Evolutionary conservation across 2,329 filamentous ascomycete genomes (phyloP).

Genomic region (Trichoderma simmonsii): DNA sequence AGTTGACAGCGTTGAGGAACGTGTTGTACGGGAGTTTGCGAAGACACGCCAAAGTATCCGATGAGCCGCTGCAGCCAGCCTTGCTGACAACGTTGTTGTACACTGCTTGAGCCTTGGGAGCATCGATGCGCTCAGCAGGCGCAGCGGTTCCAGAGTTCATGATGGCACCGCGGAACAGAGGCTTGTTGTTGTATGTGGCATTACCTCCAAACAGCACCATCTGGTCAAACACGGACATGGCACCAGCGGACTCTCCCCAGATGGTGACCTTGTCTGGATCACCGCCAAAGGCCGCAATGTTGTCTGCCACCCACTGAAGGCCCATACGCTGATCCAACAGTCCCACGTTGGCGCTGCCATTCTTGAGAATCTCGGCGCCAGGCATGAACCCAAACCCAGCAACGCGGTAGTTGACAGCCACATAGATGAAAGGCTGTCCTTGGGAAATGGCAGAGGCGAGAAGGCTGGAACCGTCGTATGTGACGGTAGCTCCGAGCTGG

Average conservation of each 20-base stretch:
- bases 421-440: conserved; percentile 62
- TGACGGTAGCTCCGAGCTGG: conserved; percentile 48
- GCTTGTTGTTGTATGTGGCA: conserved; percentile 69
- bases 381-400: conserved; percentile 72
- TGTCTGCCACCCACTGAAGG: conserved; percentile 73
- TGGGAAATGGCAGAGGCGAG: conserved; percentile 43
- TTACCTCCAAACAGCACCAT: conserved; percentile 72
- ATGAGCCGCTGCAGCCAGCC: conserved; percentile 57
- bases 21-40: conserved; percentile 56
- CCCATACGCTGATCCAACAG: conserved; percentile 70
- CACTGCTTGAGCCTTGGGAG: conserved; percentile 59
- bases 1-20: conserved; percentile 65
- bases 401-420: conserved; percentile 74
- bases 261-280: conserved; percentile 76
- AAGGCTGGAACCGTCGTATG: conserved; percentile 52
- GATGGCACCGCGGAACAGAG: conserved; percentile 72
- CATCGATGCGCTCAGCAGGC: conserved; percentile 62
- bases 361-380: conserved; percentile 63
- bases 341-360: conserved; percentile 68
- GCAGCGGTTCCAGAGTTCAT: conserved; percentile 70
- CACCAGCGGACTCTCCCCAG: conserved; percentile 70
- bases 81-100: conserved; percentile 60
- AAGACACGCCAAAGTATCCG: conserved; percentile 64
- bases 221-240: conserved; percentile 73
- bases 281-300: conserved; percentile 74